phyloP scores from a whole-genome alignment of 2,329 filamentous ascomycete species.

The Aureobasidium lini region DNA sequence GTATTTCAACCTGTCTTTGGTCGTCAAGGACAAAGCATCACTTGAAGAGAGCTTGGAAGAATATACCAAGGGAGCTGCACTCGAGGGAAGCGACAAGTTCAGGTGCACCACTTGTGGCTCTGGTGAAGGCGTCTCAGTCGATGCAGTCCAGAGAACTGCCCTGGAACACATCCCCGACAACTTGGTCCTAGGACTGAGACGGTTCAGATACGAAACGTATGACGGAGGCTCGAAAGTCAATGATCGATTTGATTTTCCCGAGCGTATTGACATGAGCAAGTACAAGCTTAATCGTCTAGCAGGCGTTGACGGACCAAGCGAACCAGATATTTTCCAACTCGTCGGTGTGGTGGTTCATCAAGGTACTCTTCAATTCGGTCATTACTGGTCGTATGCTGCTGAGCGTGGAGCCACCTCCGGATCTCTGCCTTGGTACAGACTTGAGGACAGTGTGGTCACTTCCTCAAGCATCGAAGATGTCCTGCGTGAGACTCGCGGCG shows the following conservation, averaged over 20 bases:
- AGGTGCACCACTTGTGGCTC: slow-evolving; percentile 85
- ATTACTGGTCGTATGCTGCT: slow-evolving; percentile 88
- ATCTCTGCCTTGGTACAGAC: slow-evolving; percentile 65
- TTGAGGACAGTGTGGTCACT: slow-evolving; percentile 82
- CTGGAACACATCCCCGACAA: slow-evolving; percentile 89
- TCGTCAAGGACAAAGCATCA: slow-evolving; percentile 83
- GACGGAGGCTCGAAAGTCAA: slow-evolving; percentile 87
- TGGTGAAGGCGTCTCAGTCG: slow-evolving; percentile 52
- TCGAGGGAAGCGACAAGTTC: slow-evolving; percentile 98
- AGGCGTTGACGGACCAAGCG: slow-evolving; percentile 46
- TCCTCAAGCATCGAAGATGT: slow-evolving; percentile 68
- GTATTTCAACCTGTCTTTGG: slow-evolving; percentile 91
- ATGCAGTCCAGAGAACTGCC: slow-evolving; percentile 89
- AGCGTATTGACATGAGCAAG: slow-evolving; percentile 73
- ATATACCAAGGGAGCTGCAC: slow-evolving; percentile 92
- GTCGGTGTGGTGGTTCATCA: slow-evolving; percentile 93
- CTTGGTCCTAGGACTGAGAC: slow-evolving; percentile 88
- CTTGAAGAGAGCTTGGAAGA: slow-evolving; percentile 83
- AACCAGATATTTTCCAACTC: slow-evolving; percentile 78
- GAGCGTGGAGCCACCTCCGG: neutral
- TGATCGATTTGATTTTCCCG: slow-evolving; percentile 84
- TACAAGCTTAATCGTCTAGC: slow-evolving; percentile 85
- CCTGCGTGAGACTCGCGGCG: slow-evolving; percentile 63
- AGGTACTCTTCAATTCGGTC: slow-evolving; percentile 85
- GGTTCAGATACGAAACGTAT: slow-evolving; percentile 73